phyloP scores from a whole-genome alignment of 2,329 filamentous ascomycete genomes.

The Colletotrichum paranaense region DNA sequence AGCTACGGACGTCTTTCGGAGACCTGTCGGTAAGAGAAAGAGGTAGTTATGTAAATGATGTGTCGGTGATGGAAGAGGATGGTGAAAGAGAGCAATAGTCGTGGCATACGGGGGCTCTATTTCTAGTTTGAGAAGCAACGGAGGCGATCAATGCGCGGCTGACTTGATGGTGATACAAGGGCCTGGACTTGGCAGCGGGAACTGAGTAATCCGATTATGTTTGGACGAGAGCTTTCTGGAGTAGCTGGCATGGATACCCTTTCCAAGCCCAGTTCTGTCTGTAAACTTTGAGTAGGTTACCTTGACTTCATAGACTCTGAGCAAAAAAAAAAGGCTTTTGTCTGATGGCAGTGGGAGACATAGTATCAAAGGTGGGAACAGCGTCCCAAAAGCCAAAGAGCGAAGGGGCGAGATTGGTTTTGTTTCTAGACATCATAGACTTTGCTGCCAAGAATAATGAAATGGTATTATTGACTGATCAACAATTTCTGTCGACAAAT shows the following conservation, averaged over 20 bases:
- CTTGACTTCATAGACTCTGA: background rate
- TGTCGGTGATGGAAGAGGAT: background rate
- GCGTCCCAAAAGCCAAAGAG: background rate
- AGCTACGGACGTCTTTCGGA: slow-evolving; percentile 22
- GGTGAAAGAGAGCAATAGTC: no score
- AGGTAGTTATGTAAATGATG: background rate
- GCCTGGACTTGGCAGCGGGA: slow-evolving; percentile 14
- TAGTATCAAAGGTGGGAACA: background rate
- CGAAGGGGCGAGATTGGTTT: background rate
- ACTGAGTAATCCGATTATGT: slow-evolving; percentile 23
- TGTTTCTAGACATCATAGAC: background rate
- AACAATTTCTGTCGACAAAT: slow-evolving; percentile 1
- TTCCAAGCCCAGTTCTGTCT: background rate
- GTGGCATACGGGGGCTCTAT: background rate
- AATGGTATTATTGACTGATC: slow-evolving; percentile 12
- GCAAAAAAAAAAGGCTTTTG: background rate
- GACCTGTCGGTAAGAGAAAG: slow-evolving; percentile 31
- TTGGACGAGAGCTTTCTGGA: slow-evolving; percentile 13
- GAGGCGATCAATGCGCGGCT: slow-evolving; percentile 27
- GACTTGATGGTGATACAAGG: slow-evolving; percentile 18
- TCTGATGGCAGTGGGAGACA: background rate
- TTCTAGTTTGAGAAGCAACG: slow-evolving; percentile 12
- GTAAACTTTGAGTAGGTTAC: slow-evolving; percentile 6
- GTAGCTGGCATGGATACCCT: slow-evolving; percentile 3
- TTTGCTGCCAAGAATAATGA: background rate